Evolutionary conservation across 2,329 filamentous ascomycete genomes (phyloP).

Genomic region (Ilyonectria mors-panacis): DNA sequence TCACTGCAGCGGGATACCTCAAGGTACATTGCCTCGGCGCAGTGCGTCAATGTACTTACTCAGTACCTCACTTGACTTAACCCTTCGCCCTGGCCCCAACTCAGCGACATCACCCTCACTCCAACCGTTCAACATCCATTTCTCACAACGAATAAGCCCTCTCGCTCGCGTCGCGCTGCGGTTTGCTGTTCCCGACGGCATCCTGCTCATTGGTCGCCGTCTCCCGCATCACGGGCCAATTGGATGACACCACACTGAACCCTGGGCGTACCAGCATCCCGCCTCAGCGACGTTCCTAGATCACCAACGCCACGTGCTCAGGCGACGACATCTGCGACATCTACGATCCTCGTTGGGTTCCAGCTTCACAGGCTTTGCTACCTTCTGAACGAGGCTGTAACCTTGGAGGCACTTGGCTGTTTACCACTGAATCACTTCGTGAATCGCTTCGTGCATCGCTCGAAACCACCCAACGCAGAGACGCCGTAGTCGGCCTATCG

Average conservation of each 20-base stretch:
- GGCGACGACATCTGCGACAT: conserved; percentile 7
- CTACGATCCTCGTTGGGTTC: conserved; percentile 8
- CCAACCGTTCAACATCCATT: neutral
- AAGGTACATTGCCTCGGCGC: conserved; percentile 4
- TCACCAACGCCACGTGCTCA: neutral
- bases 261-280: neutral
- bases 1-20: neutral
- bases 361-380: neutral
- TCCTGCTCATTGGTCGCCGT: neutral
- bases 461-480: neutral
- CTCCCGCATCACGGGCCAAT: conserved; percentile 6
- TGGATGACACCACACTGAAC: conserved; percentile 8
- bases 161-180: neutral
- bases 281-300: neutral
- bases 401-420: neutral
- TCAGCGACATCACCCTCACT: conserved; percentile 5
- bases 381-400: neutral
- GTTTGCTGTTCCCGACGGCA: neutral
- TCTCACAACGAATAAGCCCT: neutral
- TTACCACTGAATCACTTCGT: neutral
- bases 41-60: conserved; percentile 3
- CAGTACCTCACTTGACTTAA: neutral
- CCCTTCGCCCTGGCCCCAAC: neutral
- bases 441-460: conserved; percentile 3
- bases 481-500: neutral